Evolutionary conservation across 148 eudicot species (phyloP).

Genomic region (Cornus kousa): DNA sequence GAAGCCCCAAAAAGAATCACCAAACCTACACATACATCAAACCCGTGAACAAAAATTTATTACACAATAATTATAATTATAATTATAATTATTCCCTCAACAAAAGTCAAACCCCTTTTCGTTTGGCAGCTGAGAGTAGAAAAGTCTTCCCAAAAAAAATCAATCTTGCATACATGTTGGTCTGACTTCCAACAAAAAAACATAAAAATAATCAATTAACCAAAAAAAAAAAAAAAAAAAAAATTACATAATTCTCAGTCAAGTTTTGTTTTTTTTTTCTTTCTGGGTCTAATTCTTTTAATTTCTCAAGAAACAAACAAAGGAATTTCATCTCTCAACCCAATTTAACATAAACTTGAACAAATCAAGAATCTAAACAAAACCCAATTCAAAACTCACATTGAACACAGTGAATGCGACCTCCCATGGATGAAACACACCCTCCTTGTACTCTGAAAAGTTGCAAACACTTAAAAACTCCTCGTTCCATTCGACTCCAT

Average conservation of each 20-base stretch:
- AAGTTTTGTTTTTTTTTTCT: background rate
- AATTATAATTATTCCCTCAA: background rate
- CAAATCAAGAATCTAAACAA: background rate
- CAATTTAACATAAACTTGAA: background rate
- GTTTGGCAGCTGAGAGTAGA: slow-evolving; percentile 6
- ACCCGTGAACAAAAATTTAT: too few relatives aligned
- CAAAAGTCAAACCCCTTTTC: background rate
- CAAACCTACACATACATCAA: too few relatives aligned
- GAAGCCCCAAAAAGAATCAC: too few relatives aligned
- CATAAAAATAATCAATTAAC: background rate
- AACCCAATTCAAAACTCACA: slow-evolving; percentile 45
- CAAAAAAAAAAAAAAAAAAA: background rate
- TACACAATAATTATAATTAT: background rate
- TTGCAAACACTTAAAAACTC: slow-evolving; percentile 49
- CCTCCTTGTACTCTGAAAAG: slow-evolving; percentile 46
- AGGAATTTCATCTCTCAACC: background rate
- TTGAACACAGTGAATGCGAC: slow-evolving; percentile 42
- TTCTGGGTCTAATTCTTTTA: background rate
- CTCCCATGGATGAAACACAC: slow-evolving; percentile 58
- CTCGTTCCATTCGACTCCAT: slow-evolving; percentile 59
- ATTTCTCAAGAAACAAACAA: background rate
- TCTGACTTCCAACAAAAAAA: background rate
- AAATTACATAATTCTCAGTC: background rate
- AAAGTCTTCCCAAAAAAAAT: background rate
- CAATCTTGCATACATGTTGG: background rate